Evolutionary conservation across 2,329 filamentous ascomycete species (phyloP).

Genomic region (Chalaropsis ovoidea): DNA sequence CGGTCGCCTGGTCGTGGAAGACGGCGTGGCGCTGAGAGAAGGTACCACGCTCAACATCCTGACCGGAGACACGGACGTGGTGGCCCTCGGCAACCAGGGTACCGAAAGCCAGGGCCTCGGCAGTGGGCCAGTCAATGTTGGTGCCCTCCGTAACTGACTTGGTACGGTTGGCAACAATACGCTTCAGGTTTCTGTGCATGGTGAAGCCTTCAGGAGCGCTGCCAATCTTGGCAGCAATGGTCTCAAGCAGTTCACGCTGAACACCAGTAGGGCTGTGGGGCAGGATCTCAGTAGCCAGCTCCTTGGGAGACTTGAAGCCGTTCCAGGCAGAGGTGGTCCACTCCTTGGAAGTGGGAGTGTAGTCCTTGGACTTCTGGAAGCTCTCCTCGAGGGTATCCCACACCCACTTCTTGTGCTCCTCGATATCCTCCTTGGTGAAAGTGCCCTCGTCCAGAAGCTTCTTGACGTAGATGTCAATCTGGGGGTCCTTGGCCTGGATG

Average conservation of each 20-base stretch:
- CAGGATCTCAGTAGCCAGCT: slow-evolving; percentile 85
- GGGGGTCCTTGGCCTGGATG: slow-evolving; percentile 71
- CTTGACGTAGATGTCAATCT: slow-evolving; percentile 83
- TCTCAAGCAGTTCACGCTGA: slow-evolving; percentile 58
- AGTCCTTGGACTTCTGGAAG: slow-evolving; percentile 94
- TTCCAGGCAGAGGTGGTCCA: slow-evolving; percentile 99
- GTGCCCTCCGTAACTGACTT: slow-evolving; percentile 88
- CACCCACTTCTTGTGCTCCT: slow-evolving; percentile 99
- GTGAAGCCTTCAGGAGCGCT: slow-evolving; percentile 73
- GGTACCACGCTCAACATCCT: slow-evolving; percentile 98
- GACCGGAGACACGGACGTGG: slow-evolving; percentile 93
- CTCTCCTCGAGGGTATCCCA: slow-evolving; percentile 99
- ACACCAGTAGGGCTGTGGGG: slow-evolving; percentile 84
- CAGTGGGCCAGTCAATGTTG: slow-evolving; percentile 95
- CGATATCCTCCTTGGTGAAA: slow-evolving; percentile 94
- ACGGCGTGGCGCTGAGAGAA: slow-evolving; percentile 98
- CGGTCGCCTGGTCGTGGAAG: slow-evolving; percentile 92
- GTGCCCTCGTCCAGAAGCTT: slow-evolving; percentile 85
- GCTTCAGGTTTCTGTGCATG: slow-evolving; percentile 90
- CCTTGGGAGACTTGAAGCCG: slow-evolving; percentile 98
- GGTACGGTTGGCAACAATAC: slow-evolving; percentile 78
- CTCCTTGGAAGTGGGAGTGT: slow-evolving; percentile 90
- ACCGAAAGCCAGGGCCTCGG: slow-evolving; percentile 90
- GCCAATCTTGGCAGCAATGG: slow-evolving; percentile 74
- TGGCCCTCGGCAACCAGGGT: slow-evolving; percentile 84